A percentile compares a stretch with the other conserved stretches of the same genome.
Conservation (phyloP, 495 filamentous ascomycete species). For the Trichoderma gamsii region DNA sequence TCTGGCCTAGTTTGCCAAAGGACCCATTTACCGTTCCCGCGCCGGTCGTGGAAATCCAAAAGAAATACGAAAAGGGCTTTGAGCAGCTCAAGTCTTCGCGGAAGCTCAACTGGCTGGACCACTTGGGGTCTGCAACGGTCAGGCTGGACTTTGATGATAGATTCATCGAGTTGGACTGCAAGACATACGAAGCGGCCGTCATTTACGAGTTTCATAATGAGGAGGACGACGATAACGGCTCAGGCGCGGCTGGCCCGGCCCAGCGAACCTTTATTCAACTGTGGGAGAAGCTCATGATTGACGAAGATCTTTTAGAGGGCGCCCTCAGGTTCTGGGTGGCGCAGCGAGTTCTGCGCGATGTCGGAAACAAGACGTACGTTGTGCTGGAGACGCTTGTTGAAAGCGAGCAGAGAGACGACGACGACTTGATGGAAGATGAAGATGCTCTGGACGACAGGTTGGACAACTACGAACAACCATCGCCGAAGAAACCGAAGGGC, state of each 20-base stretch:
- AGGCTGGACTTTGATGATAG: constrained; percentile 81
- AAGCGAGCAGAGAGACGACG: constrained; percentile 28
- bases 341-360: constrained; percentile 66
- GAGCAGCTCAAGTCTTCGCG: constrained; percentile 70
- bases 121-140: constrained; percentile 72
- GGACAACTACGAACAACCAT: constrained; percentile 15
- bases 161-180: constrained; percentile 55
- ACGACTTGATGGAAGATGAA: constrained; percentile 35
- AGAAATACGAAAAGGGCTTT: constrained; percentile 70
- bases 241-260: constrained; percentile 26
- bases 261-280: constrained; percentile 57
- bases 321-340: constrained; percentile 82
- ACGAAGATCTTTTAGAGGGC: constrained; percentile 63
- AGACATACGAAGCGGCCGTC: constrained; percentile 83
- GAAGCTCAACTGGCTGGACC: constrained; percentile 82
- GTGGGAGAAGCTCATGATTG: constrained; percentile 63
- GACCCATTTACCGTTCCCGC: constrained; percentile 68
- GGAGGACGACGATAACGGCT: constrained; percentile 24
- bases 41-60: constrained; percentile 56
- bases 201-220: constrained; percentile 71
- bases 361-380: constrained; percentile 38
- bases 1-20: constrained; percentile 81
- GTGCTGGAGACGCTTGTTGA: constrained; percentile 35
- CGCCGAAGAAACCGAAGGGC: constrained; percentile 24
- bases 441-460: constrained; percentile 39